These are phyloP conservation scores for Stagonosporopsis tanaceti DNA, from an alignment of 2,329 filamentous ascomycete genomes.

Conservation along the genomic window DNA sequence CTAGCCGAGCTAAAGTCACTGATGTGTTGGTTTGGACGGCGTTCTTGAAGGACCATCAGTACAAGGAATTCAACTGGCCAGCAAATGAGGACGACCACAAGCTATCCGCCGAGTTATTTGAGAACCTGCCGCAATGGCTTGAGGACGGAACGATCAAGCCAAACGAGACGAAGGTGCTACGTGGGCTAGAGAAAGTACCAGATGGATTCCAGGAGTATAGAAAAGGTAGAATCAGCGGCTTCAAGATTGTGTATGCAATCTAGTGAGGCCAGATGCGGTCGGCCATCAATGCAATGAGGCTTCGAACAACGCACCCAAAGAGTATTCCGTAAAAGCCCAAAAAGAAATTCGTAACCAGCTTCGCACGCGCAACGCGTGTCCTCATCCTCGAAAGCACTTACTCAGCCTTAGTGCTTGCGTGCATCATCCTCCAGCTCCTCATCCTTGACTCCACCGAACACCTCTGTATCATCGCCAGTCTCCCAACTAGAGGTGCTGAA, in stretches of 20 bases:
- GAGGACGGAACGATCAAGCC: conserved; percentile 48
- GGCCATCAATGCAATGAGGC: neutral
- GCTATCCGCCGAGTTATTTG: conserved; percentile 49
- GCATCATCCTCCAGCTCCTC: neutral
- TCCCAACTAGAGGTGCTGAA: conserved; percentile 7
- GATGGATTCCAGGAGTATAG: conserved; percentile 51
- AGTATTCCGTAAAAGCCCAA: neutral
- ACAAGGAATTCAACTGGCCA: conserved; percentile 48
- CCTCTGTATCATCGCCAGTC: neutral
- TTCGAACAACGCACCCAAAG: neutral
- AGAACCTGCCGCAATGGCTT: conserved; percentile 48
- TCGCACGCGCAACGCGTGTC: neutral
- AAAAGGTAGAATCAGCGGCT: conserved; percentile 51
- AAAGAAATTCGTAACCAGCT: neutral
- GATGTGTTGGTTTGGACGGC: conserved; percentile 56
- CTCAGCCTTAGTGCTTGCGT: neutral
- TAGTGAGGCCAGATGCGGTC: neutral
- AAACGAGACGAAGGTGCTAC: conserved; percentile 41
- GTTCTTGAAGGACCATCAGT: conserved; percentile 53
- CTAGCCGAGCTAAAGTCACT: conserved; percentile 45
- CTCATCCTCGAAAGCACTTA: neutral
- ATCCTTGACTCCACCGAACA: neutral
- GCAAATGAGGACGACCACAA: conserved; percentile 51
- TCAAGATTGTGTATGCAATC: conserved; percentile 53
- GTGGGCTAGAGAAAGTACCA: conserved; percentile 44